Evolutionary conservation across 2,329 filamentous ascomycete genomes (phyloP), one percentile per base, ranked within the genome.

Genomic region (Falciphora oryzae): DNA sequence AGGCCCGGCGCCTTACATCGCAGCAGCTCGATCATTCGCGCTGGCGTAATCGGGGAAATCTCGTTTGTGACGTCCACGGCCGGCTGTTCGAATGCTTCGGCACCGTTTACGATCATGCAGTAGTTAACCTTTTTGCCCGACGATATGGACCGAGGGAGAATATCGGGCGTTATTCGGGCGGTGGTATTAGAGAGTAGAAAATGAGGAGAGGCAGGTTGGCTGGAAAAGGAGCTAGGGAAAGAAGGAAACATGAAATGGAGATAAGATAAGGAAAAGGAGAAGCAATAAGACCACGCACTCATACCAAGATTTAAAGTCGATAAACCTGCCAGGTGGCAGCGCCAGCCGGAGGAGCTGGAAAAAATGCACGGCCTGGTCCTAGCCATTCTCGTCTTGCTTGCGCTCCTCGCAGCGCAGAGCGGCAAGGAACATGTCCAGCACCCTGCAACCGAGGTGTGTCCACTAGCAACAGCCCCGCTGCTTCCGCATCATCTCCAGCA

Each of bases 41-140:
- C 18, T 10, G 56, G 56, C 28, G 56, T 57, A 11, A 25, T 57
- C 13, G 56, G 10, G 56, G 22, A 22, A 57, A 27, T n/a, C 56
- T 27, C 28, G 56, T 57, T 57, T 22, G 7, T 22, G 7, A 11
- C 56, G 22, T 57, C 18, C 56, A 57, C 28, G 22, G 56, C 56
- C 56, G 29, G 56, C 56, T 57, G 56, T 7, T 57, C 56, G 56
- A 57, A 57, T 25, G 18, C 18, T 22, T 22, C n/a, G 22, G 56
- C 18, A 57, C 56, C 56, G 22, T 57, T 57, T 22, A 57, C 22
- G n/a, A 57, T 57, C n/a, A 57, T 25, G 28, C 56, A 57, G 18
- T 57, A 57, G 28, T 57, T 27, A n/a, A 57, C 56, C 18, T 57
- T 57, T 57, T 57, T 57, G 22, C 56, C 56, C 56, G 56, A 57